Evolutionary conservation across 78 protist genomes (phyloP), one percentile per base, ranked within the genome.

Genomic region (Salpingoeca rosetta): DNA sequence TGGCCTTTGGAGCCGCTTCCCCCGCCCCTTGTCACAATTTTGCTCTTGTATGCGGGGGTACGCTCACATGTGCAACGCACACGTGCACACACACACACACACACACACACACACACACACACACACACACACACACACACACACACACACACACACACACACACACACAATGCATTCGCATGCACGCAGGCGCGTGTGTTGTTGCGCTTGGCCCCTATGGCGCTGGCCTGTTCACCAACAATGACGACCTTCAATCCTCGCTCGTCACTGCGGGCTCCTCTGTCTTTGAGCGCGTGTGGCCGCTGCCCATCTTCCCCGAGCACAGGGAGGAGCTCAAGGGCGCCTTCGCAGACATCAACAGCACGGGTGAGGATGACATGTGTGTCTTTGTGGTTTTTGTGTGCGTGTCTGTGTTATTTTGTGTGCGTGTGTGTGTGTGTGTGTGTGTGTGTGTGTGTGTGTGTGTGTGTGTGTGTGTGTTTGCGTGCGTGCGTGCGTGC

Each of bases 121-220:
- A n/a, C n/a, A n/a, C n/a, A n/a, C n/a, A n/a, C n/a, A n/a, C n/a
- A n/a, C n/a, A n/a, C n/a, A n/a, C n/a, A n/a, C n/a, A n/a, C n/a
- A n/a, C n/a, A n/a, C n/a, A n/a, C n/a, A n/a, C n/a, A n/a, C n/a
- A n/a, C n/a, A n/a, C n/a, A n/a, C n/a, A n/a, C n/a, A n/a, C n/a
- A n/a, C n/a, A n/a, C n/a, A n/a, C n/a, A n/a, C n/a, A n/a, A n/a
- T n/a, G n/a, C n/a, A n/a, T n/a, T n/a, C n/a, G n/a, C n/a, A n/a
- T n/a, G n/a, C n/a, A n/a, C n/a, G n/a, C n/a, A n/a, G n/a, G n/a
- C n/a, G 97, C 97, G 37, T 76, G 80, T 27, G 92, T 84, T 40
- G 92, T 92, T 31, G 93, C 95, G 1, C 86, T 94, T 37, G 97
- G 97, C 78, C 24, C 36, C 31, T 84, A 86, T 36, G 77, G 41